phyloP scores from a whole-genome alignment of 225 moss, liverwort and hornwort species.

The Pleurozium schreberi region DNA sequence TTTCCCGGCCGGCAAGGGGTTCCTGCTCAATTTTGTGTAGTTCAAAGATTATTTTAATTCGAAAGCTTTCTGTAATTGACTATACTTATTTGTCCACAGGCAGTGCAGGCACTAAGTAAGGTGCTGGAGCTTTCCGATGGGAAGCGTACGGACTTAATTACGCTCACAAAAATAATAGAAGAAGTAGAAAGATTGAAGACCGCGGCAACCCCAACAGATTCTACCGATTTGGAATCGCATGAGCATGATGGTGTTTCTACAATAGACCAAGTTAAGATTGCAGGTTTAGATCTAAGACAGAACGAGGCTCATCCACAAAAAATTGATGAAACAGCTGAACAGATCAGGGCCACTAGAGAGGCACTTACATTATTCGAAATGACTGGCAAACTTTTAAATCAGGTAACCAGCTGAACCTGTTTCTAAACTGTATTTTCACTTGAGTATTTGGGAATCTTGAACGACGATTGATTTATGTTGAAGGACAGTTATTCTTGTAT shows the following conservation, averaged over 20 bases:
- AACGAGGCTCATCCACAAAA: neutral
- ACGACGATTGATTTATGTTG: neutral
- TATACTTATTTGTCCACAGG: slow-evolving; percentile 27
- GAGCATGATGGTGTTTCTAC: neutral
- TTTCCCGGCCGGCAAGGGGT: neutral
- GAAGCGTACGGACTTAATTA: slow-evolving; percentile 61
- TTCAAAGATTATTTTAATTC: neutral
- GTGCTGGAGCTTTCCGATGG: slow-evolving; percentile 82
- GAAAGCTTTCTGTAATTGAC: neutral
- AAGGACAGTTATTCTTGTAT: neutral
- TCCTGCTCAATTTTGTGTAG: neutral
- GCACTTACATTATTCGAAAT: slow-evolving; percentile 54
- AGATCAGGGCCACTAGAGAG: slow-evolving; percentile 25
- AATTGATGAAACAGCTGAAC: slow-evolving; percentile 1
- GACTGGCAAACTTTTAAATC: slow-evolving; percentile 72
- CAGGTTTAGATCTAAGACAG: neutral
- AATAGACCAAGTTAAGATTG: neutral
- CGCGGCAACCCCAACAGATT: neutral
- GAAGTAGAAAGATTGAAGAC: slow-evolving; percentile 52
- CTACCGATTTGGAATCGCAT: neutral
- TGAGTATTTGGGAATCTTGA: neutral
- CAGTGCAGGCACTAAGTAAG: slow-evolving; percentile 59
- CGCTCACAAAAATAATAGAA: slow-evolving; percentile 51
- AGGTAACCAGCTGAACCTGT: slow-evolving; percentile 12
- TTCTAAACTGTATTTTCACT: neutral